These are phyloP conservation scores for Fomitopsis pinicola DNA, from an alignment of 1,284 basidiomycete species.

Conservation along the genomic window DNA sequence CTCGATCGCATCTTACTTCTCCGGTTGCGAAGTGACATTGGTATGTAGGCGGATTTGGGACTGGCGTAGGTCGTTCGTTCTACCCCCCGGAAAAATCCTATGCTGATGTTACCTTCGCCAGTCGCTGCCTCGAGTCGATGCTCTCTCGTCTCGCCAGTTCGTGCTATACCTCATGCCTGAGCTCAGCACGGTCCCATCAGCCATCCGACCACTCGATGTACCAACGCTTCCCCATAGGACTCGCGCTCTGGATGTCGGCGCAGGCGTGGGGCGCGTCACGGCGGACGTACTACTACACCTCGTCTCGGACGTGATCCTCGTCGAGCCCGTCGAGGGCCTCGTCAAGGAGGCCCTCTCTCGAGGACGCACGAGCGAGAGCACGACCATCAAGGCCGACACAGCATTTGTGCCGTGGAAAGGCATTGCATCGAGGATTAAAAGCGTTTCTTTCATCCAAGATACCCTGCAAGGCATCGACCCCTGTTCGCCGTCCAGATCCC, in stretches of 20 bases:
- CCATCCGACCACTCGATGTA: conserved; percentile 36
- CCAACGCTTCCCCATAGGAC: conserved; percentile 35
- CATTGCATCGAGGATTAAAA: conserved; percentile 58
- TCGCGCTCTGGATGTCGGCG: conserved; percentile 85
- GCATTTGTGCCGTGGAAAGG: conserved; percentile 57
- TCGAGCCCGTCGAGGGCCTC: conserved; percentile 83
- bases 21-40: conserved; percentile 15
- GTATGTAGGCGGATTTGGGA: conserved; percentile 62
- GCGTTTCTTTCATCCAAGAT: conserved; percentile 77
- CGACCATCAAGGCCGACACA: conserved; percentile 5
- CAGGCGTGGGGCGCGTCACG: conserved; percentile 90
- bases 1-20: neutral
- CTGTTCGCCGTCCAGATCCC: conserved; percentile 37
- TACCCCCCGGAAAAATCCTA: neutral
- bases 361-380: conserved; percentile 35
- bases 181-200: conserved; percentile 71
- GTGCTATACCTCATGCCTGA: conserved; percentile 77
- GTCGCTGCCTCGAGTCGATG: conserved; percentile 85
- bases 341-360: conserved; percentile 63
- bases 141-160: conserved; percentile 84
- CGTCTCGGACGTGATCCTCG: conserved; percentile 78
- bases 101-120: conserved; percentile 27
- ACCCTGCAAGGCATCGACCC: conserved; percentile 81
- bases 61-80: conserved; percentile 46
- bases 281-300: conserved; percentile 81